These are phyloP conservation scores for Gracilaria vermiculophylla DNA, from an alignment of 23 red algal species.

Conservation along the genomic window DNA sequence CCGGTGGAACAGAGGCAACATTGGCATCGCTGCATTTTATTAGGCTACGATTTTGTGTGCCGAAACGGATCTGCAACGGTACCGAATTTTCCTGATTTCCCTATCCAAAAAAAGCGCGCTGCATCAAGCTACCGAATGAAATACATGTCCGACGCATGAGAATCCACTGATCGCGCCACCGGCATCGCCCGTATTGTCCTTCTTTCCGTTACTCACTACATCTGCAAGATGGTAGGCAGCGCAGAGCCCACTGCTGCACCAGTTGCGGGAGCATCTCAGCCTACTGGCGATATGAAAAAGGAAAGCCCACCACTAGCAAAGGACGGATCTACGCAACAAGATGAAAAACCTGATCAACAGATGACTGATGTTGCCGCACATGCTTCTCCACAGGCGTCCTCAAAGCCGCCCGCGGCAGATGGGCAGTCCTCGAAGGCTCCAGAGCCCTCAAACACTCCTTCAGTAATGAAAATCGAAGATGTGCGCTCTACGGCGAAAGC, in stretches of 20 bases:
- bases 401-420: not conserved
- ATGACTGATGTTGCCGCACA: constrained; percentile 46
- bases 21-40: no score
- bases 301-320: not conserved
- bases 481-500: constrained; percentile 68
- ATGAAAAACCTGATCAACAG: constrained; percentile 19
- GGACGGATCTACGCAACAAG: not conserved
- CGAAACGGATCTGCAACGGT: no score
- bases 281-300: not conserved
- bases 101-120: no score
- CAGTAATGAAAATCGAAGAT: constrained; percentile 73
- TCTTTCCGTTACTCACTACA: no score
- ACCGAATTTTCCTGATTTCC: no score
- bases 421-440: not conserved
- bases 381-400: not conserved
- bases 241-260: constrained; percentile 2
- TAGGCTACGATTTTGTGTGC: no score
- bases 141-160: no score
- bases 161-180: not conserved
- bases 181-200: not conserved
- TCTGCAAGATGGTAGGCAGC: not conserved
- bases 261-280: not conserved
- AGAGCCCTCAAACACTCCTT: not conserved
- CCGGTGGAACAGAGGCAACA: no score
- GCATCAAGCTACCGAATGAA: no score